phyloP scores from a whole-genome alignment of 495 filamentous ascomycete genomes.

The Aspergillus ostianus region DNA sequence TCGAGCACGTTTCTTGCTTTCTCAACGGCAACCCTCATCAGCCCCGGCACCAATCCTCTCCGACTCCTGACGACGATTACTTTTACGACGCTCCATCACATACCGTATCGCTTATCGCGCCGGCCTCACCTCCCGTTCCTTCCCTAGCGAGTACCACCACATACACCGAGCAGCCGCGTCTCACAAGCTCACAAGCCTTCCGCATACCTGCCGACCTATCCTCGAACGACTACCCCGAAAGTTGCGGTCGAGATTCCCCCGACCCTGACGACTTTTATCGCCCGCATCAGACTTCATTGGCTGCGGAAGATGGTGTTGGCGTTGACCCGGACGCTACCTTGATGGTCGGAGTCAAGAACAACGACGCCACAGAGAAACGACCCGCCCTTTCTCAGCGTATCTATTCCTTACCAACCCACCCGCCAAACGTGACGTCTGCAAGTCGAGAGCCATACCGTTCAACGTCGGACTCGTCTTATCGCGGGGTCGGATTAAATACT shows the following conservation, averaged over 20 bases:
- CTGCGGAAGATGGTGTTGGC: conserved; percentile 24
- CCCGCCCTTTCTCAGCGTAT: conserved; percentile 23
- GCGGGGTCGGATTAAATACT: conserved; percentile 22
- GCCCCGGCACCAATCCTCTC: conserved; percentile 41
- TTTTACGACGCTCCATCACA: conserved; percentile 24
- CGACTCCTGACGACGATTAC: conserved; percentile 31
- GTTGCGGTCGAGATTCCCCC: conserved; percentile 37
- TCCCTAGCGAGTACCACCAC: conserved; percentile 28
- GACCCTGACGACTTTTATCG: conserved; percentile 57
- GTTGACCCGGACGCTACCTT: conserved; percentile 26
- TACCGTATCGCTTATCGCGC: conserved; percentile 17
- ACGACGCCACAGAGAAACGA: conserved; percentile 21
- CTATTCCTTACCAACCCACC: conserved; percentile 30
- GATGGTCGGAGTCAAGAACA: conserved; percentile 23
- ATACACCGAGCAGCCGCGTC: conserved; percentile 25
- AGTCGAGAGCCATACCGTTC: conserved; percentile 33
- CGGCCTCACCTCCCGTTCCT: conserved; percentile 26
- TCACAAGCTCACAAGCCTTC: conserved; percentile 22
- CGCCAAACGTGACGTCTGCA: conserved; percentile 24
- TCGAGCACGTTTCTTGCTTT: conserved; percentile 41
- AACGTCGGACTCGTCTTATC: conserved; percentile 36
- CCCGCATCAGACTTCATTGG: conserved; percentile 27
- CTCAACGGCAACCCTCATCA: conserved; percentile 33
- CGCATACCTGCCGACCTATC: conserved; percentile 17
- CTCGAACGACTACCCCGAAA: conserved; percentile 24